A percentile compares a stretch with the other conserved stretches of the same genome.
phyloP scores from a whole-genome alignment of 768 basidiomycete genomes.

The Suillus fuscotomentosus region DNA sequence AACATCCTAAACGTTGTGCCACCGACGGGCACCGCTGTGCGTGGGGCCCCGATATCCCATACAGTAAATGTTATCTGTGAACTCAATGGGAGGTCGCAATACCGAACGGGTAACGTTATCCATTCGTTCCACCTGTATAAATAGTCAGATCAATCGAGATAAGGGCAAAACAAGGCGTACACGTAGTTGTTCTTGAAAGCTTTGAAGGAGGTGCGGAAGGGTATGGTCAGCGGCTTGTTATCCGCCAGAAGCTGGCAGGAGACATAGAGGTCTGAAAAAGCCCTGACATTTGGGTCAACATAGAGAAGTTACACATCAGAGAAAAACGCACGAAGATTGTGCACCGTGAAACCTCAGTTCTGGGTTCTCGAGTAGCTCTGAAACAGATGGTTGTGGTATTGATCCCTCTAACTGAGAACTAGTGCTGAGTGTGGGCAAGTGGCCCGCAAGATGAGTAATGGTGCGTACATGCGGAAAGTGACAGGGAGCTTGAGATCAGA shows the following conservation, averaged over 20 bases:
- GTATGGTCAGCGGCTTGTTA: constrained; percentile 90
- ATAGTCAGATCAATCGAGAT: background rate
- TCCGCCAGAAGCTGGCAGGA: constrained; percentile 91
- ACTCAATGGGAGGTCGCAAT: constrained; percentile 87
- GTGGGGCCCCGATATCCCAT: constrained; percentile 90
- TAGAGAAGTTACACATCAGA: constrained; percentile 14
- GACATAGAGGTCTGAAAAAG: constrained; percentile 89
- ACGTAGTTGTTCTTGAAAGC: constrained; percentile 82
- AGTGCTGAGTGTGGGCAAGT: background rate
- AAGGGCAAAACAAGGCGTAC: constrained; percentile 39
- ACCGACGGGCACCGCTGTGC: constrained; percentile 79
- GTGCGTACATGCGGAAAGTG: constrained; percentile 75
- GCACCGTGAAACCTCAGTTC: constrained; percentile 82
- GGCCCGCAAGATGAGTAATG: background rate
- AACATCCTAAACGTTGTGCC: constrained; percentile 90
- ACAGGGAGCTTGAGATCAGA: constrained; percentile 87
- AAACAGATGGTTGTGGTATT: constrained; percentile 67
- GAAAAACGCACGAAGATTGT: constrained; percentile 59
- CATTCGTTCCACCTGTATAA: constrained; percentile 88
- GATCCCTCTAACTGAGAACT: constrained; percentile 88
- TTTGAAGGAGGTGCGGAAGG: constrained; percentile 90
- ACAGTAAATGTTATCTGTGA: constrained; percentile 93
- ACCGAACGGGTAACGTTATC: constrained; percentile 88
- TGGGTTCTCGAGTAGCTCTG: constrained; percentile 81
- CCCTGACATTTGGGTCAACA: constrained; percentile 49